Evolutionary conservation across 108 stramenopile species (phyloP).

Genomic region (Craspedostauros australis): DNA sequence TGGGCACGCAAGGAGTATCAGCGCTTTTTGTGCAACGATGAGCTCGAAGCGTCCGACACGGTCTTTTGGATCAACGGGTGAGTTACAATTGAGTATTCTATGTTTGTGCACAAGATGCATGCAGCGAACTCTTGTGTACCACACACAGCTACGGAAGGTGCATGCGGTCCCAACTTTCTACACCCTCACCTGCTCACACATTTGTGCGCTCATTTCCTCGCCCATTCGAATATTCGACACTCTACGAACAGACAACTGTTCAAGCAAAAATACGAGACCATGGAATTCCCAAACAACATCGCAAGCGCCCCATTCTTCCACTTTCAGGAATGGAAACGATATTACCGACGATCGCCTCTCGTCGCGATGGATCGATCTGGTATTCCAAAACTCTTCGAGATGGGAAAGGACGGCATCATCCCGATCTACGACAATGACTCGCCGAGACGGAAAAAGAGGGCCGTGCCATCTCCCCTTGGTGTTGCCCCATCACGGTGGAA

Average conservation of each 20-base stretch:
- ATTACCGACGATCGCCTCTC: constrained; percentile 57
- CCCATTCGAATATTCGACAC: no score
- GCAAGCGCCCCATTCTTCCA: constrained; percentile 81
- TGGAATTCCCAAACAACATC: constrained; percentile 45
- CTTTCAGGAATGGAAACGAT: constrained; percentile 91
- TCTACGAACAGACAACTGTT: no score
- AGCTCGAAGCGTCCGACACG: constrained; percentile 47
- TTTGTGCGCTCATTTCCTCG: no score
- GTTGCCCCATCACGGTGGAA: constrained; percentile 26
- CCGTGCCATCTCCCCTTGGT: constrained; percentile 36
- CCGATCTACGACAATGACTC: constrained; percentile 21
- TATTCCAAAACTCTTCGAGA: constrained; percentile 14
- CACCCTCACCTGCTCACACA: no score
- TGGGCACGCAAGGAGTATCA: constrained; percentile 83
- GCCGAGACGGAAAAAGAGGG: neutral
- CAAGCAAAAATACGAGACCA: constrained; percentile 57
- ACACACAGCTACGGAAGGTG: no score
- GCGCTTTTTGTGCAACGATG: constrained; percentile 54
- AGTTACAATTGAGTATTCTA: no score
- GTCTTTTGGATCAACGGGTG: constrained; percentile 73
- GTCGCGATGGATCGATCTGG: constrained; percentile 30
- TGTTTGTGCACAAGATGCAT: no score
- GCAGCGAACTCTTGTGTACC: no score
- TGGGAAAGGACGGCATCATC: constrained; percentile 68
- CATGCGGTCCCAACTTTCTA: no score